A percentile compares a stretch with the other conserved stretches of the same genome.
phyloP scores from a whole-genome alignment of 805 yeast genomes.

The Kazachstania kunashirensis region DNA sequence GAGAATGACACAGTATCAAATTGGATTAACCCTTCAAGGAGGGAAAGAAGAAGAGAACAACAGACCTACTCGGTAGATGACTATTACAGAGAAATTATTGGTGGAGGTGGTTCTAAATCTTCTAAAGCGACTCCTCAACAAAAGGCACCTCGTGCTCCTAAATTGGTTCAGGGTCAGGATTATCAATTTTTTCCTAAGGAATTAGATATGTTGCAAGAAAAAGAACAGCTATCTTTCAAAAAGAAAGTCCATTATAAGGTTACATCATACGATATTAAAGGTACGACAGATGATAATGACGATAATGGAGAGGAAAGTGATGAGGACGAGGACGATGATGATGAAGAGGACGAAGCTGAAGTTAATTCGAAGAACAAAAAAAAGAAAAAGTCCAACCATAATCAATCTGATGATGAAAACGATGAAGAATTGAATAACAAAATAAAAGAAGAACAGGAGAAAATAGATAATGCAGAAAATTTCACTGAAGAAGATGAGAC shows the following conservation, averaged over 20 bases:
- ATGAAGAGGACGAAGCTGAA: conserved; percentile 10
- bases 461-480: conserved; percentile 46
- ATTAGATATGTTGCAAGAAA: conserved; percentile 43
- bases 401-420: background rate
- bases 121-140: conserved; percentile 34
- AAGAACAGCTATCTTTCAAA: conserved; percentile 57
- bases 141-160: conserved; percentile 50
- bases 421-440: conserved; percentile 14
- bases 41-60: conserved; percentile 60
- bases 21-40: conserved; percentile 61
- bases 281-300: conserved; percentile 40
- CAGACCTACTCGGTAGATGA: conserved; percentile 71
- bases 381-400: conserved; percentile 1
- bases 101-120: conserved; percentile 19
- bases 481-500: conserved; percentile 54
- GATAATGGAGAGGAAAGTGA: conserved; percentile 24
- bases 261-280: conserved; percentile 51
- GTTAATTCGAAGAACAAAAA: conserved; percentile 15
- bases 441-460: conserved; percentile 39
- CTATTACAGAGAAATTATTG: conserved; percentile 60
- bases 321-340: conserved; percentile 26
- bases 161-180: conserved; percentile 53
- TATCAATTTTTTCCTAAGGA: conserved; percentile 62
- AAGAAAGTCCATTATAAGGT: conserved; percentile 51
- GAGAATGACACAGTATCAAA: conserved; percentile 30